Conservation (phyloP, 1,284 basidiomycete species). For the Leccinum pachyderme region DNA sequence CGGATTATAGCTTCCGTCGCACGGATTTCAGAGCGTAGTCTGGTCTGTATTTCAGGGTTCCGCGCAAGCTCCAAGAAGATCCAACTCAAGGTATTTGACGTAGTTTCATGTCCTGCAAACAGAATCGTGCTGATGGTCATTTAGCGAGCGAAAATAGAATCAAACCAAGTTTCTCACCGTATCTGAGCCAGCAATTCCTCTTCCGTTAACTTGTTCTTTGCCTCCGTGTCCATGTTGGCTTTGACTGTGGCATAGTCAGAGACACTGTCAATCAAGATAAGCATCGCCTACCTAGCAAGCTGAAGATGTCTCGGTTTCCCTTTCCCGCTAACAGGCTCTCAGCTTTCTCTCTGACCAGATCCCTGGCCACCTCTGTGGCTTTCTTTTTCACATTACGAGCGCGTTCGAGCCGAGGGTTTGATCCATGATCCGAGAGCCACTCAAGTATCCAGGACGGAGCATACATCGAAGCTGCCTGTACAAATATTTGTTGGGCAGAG, state of each 20-base stretch:
- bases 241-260: constrained; percentile 39
- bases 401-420: constrained; percentile 37
- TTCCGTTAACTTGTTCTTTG: constrained; percentile 43
- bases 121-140: constrained; percentile 35
- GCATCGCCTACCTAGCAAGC: constrained; percentile 33
- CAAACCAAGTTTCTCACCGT: constrained; percentile 33
- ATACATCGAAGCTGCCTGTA: constrained; percentile 17
- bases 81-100: constrained; percentile 43
- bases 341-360: constrained; percentile 43
- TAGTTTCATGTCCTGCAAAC: constrained; percentile 54
- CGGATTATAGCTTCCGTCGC: constrained; percentile 35
- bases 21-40: constrained; percentile 42
- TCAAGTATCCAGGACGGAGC: constrained; percentile 34
- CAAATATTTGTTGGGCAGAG: constrained; percentile 22
- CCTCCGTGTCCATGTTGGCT: constrained; percentile 49
- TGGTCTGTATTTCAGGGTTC: constrained; percentile 38
- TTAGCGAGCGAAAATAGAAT: neutral
- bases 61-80: constrained; percentile 42
- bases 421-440: constrained; percentile 35
- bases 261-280: neutral
- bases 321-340: constrained; percentile 33
- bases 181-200: constrained; percentile 56
- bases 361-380: constrained; percentile 35
- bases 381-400: constrained; percentile 30
- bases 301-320: constrained; percentile 40